These are phyloP conservation scores for Linnemannia exigua DNA, from an alignment of 192 early-diverging fungal species.

Conservation along the genomic window DNA sequence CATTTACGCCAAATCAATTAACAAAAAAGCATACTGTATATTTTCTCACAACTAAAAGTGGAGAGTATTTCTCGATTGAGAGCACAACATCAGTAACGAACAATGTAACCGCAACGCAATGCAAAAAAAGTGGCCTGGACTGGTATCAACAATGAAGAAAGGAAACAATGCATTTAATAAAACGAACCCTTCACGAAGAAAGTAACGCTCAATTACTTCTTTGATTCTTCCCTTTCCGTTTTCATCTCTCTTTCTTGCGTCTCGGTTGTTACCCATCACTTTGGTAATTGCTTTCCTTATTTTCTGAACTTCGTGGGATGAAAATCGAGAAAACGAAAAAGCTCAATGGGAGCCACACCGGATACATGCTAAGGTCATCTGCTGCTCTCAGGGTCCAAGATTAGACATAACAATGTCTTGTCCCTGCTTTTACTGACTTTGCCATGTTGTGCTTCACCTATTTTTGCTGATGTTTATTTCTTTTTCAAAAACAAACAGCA, in stretches of 20 bases:
- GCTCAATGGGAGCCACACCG: not conserved
- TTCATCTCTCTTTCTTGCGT: not conserved
- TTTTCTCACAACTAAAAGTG: not conserved
- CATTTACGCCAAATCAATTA: not conserved
- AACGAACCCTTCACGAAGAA: not conserved
- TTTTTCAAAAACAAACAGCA: not conserved
- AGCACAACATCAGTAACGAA: not conserved
- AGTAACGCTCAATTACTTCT: not conserved
- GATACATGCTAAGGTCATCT: slow-evolving; percentile 1
- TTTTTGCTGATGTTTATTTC: not conserved
- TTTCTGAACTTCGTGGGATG: not conserved
- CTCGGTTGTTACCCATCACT: not conserved
- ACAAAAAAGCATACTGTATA: not conserved
- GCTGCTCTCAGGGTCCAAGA: not conserved
- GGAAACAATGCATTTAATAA: not conserved
- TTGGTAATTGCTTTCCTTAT: not conserved
- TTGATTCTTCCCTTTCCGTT: not conserved
- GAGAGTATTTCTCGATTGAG: not conserved
- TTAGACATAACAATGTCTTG: not conserved
- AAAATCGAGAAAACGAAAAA: not conserved
- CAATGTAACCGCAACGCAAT: not conserved
- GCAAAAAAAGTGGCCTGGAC: not conserved
- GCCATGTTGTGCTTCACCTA: not conserved
- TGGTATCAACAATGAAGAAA: not conserved
- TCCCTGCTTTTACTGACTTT: not conserved